Percentiles rank a stretch among this genome's conserved stretches.
Evolutionary conservation across 2,329 filamentous ascomycete genomes (phyloP).

Genomic region (Trichoderma sp.): DNA sequence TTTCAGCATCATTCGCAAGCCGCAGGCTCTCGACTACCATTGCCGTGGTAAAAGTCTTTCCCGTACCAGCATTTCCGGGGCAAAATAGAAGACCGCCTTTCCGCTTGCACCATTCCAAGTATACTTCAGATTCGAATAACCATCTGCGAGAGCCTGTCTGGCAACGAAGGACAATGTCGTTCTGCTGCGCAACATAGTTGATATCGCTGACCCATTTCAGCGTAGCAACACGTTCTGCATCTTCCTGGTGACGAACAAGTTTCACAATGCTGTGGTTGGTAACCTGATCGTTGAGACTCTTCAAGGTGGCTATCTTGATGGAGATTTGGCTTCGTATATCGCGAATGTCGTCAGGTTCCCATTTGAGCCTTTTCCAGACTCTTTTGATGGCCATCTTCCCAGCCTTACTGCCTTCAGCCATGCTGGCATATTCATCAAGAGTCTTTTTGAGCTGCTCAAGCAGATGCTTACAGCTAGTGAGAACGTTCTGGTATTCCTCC

Average conservation of each 20-base stretch:
- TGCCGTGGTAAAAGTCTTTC: background rate
- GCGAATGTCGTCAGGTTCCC: background rate
- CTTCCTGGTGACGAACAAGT: background rate
- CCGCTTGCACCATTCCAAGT: background rate
- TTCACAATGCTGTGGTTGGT: background rate
- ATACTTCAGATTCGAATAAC: background rate
- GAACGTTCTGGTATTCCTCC: background rate
- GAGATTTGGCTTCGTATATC: background rate
- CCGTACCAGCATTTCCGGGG: background rate
- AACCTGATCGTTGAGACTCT: background rate
- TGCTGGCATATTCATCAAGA: background rate
- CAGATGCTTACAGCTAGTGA: background rate
- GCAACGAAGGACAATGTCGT: background rate
- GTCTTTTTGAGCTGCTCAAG: background rate
- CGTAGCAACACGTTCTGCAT: background rate
- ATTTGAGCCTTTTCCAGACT: background rate
- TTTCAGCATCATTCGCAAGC: background rate
- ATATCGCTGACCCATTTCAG: background rate
- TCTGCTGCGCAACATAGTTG: background rate
- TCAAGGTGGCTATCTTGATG: background rate
- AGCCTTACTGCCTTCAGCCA: accelerated
- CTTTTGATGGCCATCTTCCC: background rate
- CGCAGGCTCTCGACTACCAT: background rate
- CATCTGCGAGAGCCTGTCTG: background rate
- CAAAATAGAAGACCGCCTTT: background rate